phyloP scores from a whole-genome alignment of 2,329 filamentous ascomycete species.

The Colletotrichum karsti region DNA sequence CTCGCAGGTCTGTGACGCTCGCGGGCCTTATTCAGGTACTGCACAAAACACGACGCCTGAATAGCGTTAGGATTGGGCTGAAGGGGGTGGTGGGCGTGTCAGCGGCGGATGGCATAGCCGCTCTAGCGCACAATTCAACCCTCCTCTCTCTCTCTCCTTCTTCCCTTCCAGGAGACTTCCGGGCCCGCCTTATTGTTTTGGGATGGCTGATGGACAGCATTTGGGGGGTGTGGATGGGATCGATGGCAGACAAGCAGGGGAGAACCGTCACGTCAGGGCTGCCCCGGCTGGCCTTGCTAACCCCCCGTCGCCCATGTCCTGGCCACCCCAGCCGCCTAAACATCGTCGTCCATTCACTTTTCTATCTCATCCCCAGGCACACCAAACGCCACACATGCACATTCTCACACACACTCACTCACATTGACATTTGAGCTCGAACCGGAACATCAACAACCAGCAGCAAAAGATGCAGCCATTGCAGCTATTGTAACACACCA shows the following conservation, averaged over 20 bases:
- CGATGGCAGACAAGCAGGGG: constrained; percentile 9
- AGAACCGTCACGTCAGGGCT: constrained; percentile 16
- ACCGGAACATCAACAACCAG: constrained; percentile 8
- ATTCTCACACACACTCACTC: not conserved
- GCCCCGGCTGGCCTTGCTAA: constrained; percentile 4
- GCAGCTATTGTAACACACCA: constrained; percentile 1
- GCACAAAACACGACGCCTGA: constrained; percentile 14
- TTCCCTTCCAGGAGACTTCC: constrained; percentile 16
- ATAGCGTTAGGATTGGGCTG: constrained; percentile 25
- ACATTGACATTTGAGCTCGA: constrained; percentile 6
- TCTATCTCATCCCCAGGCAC: constrained; percentile 8
- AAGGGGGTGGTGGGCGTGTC: constrained; percentile 25
- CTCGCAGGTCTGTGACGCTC: constrained; percentile 13
- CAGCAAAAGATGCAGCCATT: not conserved
- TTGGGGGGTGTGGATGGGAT: constrained; percentile 9
- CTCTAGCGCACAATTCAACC: constrained; percentile 24
- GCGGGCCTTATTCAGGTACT: constrained; percentile 23
- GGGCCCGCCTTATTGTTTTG: constrained; percentile 19
- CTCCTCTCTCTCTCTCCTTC: not conserved
- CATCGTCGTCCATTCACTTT: constrained; percentile 8
- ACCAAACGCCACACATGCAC: not conserved
- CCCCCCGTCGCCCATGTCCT: not conserved
- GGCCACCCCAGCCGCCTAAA: not conserved
- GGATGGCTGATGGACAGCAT: constrained; percentile 13
- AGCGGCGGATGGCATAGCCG: constrained; percentile 26